Conservation (phyloP, 306 rosid genomes). For the Rosa lucieae region DNA sequence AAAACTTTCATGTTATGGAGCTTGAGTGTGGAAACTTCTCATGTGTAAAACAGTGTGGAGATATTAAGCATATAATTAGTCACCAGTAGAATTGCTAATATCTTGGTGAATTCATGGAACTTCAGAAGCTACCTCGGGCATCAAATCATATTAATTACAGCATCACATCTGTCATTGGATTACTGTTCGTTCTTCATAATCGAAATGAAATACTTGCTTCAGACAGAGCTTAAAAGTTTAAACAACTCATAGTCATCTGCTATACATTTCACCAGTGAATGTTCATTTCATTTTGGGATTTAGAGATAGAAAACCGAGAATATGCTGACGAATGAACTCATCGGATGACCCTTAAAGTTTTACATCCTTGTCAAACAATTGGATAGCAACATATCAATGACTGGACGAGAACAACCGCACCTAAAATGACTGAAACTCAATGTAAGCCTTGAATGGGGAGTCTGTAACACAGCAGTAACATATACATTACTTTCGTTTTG, state of each 20-base stretch:
- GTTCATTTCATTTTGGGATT: background rate
- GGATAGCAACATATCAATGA: background rate
- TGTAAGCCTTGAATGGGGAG: background rate
- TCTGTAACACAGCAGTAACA: background rate
- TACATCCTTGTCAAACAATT: conserved; percentile 2
- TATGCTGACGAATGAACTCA: background rate
- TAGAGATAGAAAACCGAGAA: background rate
- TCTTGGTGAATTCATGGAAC: background rate
- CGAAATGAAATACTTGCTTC: background rate
- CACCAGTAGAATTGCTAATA: too few relatives aligned
- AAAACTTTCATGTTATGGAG: background rate
- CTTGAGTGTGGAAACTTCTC: background rate
- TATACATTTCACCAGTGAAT: background rate
- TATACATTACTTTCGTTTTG: background rate
- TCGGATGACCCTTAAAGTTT: background rate
- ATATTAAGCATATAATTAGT: background rate
- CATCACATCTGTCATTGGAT: background rate
- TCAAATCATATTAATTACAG: background rate
- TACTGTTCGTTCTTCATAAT: background rate
- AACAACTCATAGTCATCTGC: background rate
- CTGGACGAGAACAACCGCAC: background rate
- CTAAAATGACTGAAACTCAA: background rate
- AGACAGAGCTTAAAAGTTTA: background rate
- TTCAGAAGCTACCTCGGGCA: background rate
- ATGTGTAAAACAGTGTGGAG: background rate